Evolutionary conservation across 257 asterid species (phyloP), one percentile per base, ranked within the genome.

Genomic region (Petunia axillaris): DNA sequence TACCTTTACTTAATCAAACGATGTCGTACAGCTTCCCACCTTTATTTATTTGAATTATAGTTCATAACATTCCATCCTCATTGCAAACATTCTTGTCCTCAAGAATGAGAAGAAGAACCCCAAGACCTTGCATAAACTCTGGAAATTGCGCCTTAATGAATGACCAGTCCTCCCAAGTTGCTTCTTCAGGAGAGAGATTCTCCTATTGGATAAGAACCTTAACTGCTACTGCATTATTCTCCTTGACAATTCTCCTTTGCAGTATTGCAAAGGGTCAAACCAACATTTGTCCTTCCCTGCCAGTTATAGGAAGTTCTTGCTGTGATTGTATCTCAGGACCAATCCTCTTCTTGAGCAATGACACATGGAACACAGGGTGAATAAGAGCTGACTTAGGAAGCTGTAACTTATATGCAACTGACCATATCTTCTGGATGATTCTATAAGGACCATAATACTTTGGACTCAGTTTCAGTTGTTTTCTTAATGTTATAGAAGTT

Each of bases 281-380:
- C 59, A 54, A 14, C 11, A 54, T 14, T 14, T 54, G 59, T 14
- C 59, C 59, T 54, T 54, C 14, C 8, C 11, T 6, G 11, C 1
- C 2, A 6, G 14, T 14, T 54, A 14, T 54, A 6, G 59, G 59
- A 54, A 14, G 59, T 8, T 54, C 59, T 54, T 6, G 14, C 14
- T 54, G 2, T 8, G 59, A 63, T 11, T 25, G 25, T 25, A 25
- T 25, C 25, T 25, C 25, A 25, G 25, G 25, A 25, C 25, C 25
- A 25, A 25, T 25, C 25, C 25, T 25, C 25, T 25, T 25, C 25
- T 25, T 25, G 25, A 25, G 25, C 25, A 25, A 25, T 11, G 76
- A 79, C 2, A 79, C 77, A 37, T 79, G 77, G 16, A 79, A 79
- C 2, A 64, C 76, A 11, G n/a, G 64, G 37, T 79, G 82, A 11